These are phyloP conservation scores for Erodium moschatum DNA, from an alignment of 441 rosid species.

Conservation along the genomic window DNA sequence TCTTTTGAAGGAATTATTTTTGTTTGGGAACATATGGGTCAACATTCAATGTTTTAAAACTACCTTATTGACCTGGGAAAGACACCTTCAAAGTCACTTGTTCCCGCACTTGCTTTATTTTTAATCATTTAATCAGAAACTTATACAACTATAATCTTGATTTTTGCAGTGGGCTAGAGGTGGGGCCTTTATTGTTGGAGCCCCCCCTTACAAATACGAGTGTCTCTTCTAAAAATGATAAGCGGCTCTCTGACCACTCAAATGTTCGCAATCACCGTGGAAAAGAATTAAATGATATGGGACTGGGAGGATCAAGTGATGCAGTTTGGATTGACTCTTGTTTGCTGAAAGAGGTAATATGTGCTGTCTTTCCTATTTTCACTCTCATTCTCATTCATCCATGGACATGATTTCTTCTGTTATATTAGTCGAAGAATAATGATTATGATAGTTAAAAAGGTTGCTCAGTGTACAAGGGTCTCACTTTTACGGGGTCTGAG, in stretches of 20 bases:
- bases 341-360: constrained; percentile 59
- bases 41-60: neutral
- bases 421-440: neutral
- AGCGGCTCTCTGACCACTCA: constrained; percentile 26
- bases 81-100: neutral
- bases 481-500: neutral
- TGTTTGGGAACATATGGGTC: neutral
- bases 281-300: constrained; percentile 21
- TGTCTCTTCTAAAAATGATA: constrained; percentile 22
- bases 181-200: constrained; percentile 48
- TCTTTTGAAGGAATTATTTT: neutral
- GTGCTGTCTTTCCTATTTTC: constrained; percentile 8
- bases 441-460: neutral
- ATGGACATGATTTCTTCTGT: neutral
- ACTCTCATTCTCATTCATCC: neutral
- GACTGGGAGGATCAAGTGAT: constrained; percentile 26
- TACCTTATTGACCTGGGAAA: neutral
- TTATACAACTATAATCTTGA: constrained; percentile 13
- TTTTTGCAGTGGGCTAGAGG: constrained; percentile 58
- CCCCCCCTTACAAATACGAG: constrained; percentile 24
- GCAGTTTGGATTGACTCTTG: constrained; percentile 43
- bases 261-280: constrained; percentile 21
- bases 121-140: neutral
- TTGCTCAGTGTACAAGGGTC: neutral
- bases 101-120: neutral